A percentile compares a stretch with the other conserved stretches of the same genome.
phyloP scores from a whole-genome alignment of 2,329 filamentous ascomycete species.

The Aspergillus puulaauensis region DNA sequence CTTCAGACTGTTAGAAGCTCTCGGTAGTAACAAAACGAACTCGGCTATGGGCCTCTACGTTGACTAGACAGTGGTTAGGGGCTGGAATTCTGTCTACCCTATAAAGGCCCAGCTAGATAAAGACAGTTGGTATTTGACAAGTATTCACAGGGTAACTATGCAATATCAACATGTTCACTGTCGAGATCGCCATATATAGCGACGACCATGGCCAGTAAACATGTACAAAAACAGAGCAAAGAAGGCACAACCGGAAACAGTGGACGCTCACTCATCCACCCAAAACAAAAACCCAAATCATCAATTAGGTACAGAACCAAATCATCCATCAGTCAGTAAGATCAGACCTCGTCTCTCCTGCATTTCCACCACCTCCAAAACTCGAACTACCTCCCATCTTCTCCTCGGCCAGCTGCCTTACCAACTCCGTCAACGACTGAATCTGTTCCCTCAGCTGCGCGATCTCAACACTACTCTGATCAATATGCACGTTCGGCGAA shows the following conservation, averaged over 20 bases:
- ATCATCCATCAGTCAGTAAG: conserved; percentile 2
- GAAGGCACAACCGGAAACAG: neutral
- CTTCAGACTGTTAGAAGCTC: neutral
- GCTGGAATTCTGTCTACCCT: neutral
- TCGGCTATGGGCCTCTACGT: neutral
- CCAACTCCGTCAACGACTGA: conserved; percentile 61
- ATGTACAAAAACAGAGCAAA: neutral
- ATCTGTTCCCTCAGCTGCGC: conserved; percentile 50
- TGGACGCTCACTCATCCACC: neutral
- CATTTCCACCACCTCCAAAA: conserved; percentile 2
- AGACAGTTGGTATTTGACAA: neutral
- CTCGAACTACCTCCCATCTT: conserved; percentile 10
- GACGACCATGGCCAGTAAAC: neutral
- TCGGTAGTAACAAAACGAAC: neutral
- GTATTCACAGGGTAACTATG: neutral
- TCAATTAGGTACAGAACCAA: neutral
- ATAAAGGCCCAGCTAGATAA: too few species aligned
- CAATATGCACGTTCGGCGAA: conserved; percentile 78
- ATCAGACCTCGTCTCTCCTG: conserved; percentile 13
- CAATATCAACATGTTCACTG: neutral
- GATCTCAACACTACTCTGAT: conserved; percentile 69
- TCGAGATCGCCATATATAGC: neutral
- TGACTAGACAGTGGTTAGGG: neutral
- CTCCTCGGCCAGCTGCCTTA: conserved; percentile 56
- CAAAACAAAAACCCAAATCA: neutral